Conservation (phyloP, 495 filamentous ascomycete species). For the Letharia columbiana region DNA sequence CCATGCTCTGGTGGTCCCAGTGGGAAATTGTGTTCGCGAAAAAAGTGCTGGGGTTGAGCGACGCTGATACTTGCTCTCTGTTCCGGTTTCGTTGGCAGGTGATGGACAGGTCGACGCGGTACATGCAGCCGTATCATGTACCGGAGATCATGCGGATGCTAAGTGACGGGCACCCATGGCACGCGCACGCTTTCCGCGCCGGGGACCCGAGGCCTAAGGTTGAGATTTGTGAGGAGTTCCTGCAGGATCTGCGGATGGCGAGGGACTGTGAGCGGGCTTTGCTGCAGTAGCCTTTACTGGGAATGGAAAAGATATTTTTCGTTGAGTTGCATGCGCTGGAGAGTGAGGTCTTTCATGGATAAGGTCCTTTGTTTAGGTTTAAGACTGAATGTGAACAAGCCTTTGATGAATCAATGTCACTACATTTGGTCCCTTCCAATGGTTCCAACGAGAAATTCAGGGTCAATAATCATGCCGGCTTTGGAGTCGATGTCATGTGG, state of each 20-base stretch:
- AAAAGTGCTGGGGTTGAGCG: neutral
- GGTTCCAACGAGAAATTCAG: neutral
- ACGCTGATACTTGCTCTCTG: neutral
- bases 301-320: neutral
- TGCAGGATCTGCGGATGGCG: neutral
- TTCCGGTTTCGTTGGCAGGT: neutral
- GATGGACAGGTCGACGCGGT: neutral
- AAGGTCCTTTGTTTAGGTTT: neutral
- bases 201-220: neutral
- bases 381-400: neutral
- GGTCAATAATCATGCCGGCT: neutral
- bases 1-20: slow-evolving; percentile 1
- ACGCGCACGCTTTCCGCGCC: neutral
- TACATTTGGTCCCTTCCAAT: neutral
- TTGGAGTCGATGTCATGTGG: neutral
- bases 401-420: neutral
- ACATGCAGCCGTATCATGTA: slow-evolving; percentile 3
- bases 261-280: neutral
- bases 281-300: neutral
- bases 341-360: neutral
- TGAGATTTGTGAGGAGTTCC: neutral
- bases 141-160: neutral
- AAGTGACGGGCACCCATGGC: neutral
- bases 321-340: neutral
- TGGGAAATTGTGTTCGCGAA: slow-evolving; percentile 4